Evolutionary conservation across 1,284 basidiomycete genomes (phyloP), one percentile per base, ranked within the genome.

Genomic region (Naganishia sp.): DNA sequence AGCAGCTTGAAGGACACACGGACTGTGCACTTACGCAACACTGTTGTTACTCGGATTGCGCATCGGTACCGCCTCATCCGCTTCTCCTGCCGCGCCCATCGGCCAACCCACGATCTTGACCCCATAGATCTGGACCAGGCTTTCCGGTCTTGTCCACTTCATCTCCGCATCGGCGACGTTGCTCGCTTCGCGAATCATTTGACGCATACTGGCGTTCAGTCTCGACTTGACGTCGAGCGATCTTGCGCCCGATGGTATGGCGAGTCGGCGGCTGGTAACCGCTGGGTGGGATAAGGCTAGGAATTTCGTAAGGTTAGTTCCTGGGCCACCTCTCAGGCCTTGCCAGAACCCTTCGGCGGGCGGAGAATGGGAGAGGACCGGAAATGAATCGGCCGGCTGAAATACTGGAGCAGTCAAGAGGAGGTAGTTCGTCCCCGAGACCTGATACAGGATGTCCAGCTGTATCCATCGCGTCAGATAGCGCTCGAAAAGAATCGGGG

Each of bases 71-170:
- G 46, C 45, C 35, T 62, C 58, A 13, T 65, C 64, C 17, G 50
- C 53, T n/a, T 47, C 47, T n/a, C 35, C 54, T 28, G 51, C 25
- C 28, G 54, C 55, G 15, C 56, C 62, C 42, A 54, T 53, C 17
- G 68, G 68, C 68, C 68, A 69, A 0, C 68, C 68, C 13, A 69
- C 63, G 25, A 69, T 58, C 53, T 67, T 67, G 31, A 69, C 66
- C 2, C 68, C 68, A 47, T 67, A 69, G 42, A 54, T 53, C 31
- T 58, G 58, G 9, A 67, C 47, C 57, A 69, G 50, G 42, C 55
- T 63, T 42, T 67, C 68, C 35, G 68, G 66, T 49, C 65, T 65
- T 9, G 68, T 69, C 68, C 68, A 69, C 46, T 69, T 69, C 68
- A 69, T 69, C 47, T 69, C 68, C 21, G 68, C 68, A 31, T 69